Conservation (phyloP, 2,329 filamentous ascomycete genomes). For the Colletotrichum euphorbiae region DNA sequence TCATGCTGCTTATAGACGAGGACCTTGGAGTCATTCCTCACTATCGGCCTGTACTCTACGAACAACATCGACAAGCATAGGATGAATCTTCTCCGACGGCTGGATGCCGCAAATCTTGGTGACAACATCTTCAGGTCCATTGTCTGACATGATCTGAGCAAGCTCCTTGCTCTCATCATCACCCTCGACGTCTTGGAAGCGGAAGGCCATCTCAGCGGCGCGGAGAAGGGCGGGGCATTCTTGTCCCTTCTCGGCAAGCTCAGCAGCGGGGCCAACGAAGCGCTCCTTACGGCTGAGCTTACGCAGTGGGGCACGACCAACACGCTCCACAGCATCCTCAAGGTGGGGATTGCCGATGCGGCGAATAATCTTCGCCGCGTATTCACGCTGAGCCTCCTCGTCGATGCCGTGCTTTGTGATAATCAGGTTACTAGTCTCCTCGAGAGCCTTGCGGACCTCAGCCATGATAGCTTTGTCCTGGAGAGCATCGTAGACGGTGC, state of each 20-base stretch:
- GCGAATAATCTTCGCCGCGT: slow-evolving; percentile 91
- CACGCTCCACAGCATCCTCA: slow-evolving; percentile 93
- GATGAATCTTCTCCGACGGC: slow-evolving; percentile 79
- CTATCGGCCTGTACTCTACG: slow-evolving; percentile 82
- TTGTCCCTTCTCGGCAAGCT: slow-evolving; percentile 85
- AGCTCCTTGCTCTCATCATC: slow-evolving; percentile 92
- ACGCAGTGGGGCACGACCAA: slow-evolving; percentile 92
- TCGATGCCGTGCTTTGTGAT: slow-evolving; percentile 86
- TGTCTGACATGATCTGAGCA: slow-evolving; percentile 83
- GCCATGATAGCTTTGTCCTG: slow-evolving; percentile 82
- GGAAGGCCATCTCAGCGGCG: slow-evolving; percentile 90
- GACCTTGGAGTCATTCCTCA: slow-evolving; percentile 54
- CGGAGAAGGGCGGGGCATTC: slow-evolving; percentile 80
- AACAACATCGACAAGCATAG: slow-evolving; percentile 80
- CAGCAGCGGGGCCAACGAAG: slow-evolving; percentile 90
- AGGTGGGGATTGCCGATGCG: slow-evolving; percentile 95
- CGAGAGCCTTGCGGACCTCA: slow-evolving; percentile 82
- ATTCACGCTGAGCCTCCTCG: slow-evolving; percentile 80
- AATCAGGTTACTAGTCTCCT: slow-evolving; percentile 89
- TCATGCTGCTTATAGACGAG: slow-evolving; percentile 27
- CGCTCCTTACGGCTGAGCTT: slow-evolving; percentile 96
- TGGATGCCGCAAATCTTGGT: slow-evolving; percentile 85
- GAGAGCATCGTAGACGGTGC: slow-evolving; percentile 90
- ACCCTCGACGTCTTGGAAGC: slow-evolving; percentile 93
- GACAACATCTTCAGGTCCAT: slow-evolving; percentile 79